Conservation (phyloP, 805 yeast genomes). For the Kodamaea laetipori region DNA sequence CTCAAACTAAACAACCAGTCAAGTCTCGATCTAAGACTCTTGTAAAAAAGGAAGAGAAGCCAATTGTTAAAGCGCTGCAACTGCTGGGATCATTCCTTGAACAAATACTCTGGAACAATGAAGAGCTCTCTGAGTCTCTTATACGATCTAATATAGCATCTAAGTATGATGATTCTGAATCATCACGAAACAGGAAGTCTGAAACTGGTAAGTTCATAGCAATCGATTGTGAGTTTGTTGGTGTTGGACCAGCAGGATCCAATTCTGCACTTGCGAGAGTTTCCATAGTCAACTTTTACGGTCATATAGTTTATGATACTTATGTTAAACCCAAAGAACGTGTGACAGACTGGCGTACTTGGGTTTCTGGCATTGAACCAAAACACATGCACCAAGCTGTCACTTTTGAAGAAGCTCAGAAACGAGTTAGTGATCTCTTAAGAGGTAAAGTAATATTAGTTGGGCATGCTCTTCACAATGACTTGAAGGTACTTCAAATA, state of each 20-base stretch:
- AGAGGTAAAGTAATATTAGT: constrained; percentile 57
- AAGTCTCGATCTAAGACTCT: background rate
- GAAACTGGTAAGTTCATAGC: constrained; percentile 75
- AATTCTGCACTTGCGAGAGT: constrained; percentile 81
- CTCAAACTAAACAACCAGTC: background rate
- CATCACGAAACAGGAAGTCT: constrained; percentile 19
- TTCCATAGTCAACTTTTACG: constrained; percentile 82
- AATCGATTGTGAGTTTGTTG: constrained; percentile 94
- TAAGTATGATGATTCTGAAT: background rate
- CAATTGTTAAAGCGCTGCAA: background rate
- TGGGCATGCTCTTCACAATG: constrained; percentile 86
- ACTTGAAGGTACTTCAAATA: constrained; percentile 64
- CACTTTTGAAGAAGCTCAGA: constrained; percentile 66
- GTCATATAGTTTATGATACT: constrained; percentile 67
- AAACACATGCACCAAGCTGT: constrained; percentile 68
- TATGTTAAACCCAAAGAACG: constrained; percentile 74
- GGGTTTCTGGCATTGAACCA: constrained; percentile 86
- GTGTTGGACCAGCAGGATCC: constrained; percentile 74
- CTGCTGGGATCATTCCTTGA: constrained; percentile 5
- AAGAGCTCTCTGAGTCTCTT: constrained; percentile 1
- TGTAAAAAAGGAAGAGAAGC: background rate
- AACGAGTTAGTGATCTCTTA: constrained; percentile 52
- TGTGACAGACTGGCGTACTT: constrained; percentile 90
- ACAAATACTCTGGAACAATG: constrained; percentile 10
- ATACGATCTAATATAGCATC: background rate